Conservation (phyloP, 163 green algal genomes). For the Volvox carteri region DNA sequence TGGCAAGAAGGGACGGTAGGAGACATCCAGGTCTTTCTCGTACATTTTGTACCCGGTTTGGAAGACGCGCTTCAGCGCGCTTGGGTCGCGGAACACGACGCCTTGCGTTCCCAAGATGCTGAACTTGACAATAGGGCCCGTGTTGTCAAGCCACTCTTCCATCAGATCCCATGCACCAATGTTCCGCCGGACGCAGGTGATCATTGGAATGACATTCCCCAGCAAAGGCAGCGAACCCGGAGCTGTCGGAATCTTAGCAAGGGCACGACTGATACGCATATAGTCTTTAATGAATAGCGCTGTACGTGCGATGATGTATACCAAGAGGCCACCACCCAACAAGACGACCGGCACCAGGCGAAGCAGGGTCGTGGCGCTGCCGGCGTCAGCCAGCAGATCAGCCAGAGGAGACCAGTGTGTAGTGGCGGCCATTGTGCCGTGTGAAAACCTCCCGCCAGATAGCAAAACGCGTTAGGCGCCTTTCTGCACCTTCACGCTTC, state of each 20-base stretch:
- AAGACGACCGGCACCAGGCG: conserved; percentile 8
- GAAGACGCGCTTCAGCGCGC: conserved; percentile 88
- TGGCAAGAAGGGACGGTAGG: conserved; percentile 92
- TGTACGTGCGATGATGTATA: neutral
- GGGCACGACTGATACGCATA: conserved; percentile 14
- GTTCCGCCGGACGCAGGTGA: conserved; percentile 55
- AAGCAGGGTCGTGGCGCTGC: neutral
- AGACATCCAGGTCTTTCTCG: conserved; percentile 91
- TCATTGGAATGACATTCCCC: conserved; percentile 72
- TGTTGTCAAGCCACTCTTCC: conserved; percentile 71
- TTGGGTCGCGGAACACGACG: conserved; percentile 82
- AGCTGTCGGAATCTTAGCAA: conserved; percentile 63
- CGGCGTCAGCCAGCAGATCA: conserved; percentile 8
- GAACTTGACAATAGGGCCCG: conserved; percentile 76
- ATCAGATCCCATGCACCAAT: conserved; percentile 81
- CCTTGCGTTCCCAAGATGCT: conserved; percentile 75
- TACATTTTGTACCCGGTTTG: conserved; percentile 91
- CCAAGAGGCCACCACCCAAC: neutral
- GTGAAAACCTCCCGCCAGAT: too few relatives aligned
- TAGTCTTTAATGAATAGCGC: neutral
- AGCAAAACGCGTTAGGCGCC: too few relatives aligned
- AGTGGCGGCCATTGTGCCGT: neutral
- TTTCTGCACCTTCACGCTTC: too few relatives aligned
- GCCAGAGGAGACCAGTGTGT: conserved; percentile 15
- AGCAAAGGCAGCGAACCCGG: conserved; percentile 67